Evolutionary conservation across 371 early-diverging fungal genomes (phyloP).

Genomic region (Funneliformis caledonium): DNA sequence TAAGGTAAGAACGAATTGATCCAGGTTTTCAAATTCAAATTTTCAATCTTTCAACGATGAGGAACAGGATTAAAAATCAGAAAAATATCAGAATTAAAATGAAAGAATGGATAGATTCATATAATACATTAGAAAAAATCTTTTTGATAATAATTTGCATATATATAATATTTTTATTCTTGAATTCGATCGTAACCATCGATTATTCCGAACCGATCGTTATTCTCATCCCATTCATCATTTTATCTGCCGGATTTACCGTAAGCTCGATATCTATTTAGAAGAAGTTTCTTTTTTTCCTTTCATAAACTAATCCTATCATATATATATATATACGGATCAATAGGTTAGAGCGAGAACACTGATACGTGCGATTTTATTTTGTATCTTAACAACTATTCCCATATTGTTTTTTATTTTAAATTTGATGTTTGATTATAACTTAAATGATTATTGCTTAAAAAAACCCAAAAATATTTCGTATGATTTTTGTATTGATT

Average conservation of each 20-base stretch:
- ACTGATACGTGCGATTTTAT: neutral
- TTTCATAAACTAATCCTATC: no score
- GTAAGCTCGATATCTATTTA: neutral
- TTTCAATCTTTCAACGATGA: no score
- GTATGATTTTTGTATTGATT: neutral
- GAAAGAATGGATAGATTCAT: no score
- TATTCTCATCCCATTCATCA: neutral
- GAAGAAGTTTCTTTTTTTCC: no score
- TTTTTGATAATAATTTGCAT: neutral
- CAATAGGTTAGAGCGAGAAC: neutral
- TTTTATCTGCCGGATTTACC: neutral
- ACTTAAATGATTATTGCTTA: neutral
- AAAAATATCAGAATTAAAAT: no score
- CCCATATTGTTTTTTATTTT: neutral
- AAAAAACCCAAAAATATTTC: neutral
- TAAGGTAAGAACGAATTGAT: no score
- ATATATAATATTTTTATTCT: neutral
- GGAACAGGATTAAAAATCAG: no score
- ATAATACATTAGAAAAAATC: neutral
- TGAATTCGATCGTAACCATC: neutral
- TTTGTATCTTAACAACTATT: neutral
- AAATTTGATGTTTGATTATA: neutral
- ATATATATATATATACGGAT: no score
- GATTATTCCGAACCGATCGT: neutral
- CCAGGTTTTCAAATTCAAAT: no score